These are phyloP conservation scores for Lonicera japonica DNA, from an alignment of 129 eudicot species.

Conservation along the genomic window DNA sequence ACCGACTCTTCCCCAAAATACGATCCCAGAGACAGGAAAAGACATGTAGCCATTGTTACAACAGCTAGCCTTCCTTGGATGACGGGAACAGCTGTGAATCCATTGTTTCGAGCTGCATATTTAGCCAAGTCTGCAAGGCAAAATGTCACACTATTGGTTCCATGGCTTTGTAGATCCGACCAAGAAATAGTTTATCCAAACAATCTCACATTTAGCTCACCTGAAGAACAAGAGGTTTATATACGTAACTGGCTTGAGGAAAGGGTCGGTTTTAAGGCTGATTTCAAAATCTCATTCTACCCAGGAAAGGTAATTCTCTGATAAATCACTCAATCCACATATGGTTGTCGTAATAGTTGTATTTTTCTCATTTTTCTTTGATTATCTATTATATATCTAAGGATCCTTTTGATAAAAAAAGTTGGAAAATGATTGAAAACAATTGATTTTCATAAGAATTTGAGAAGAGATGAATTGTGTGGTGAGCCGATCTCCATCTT, in stretches of 20 bases:
- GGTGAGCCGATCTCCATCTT: too few species aligned
- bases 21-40: slow-evolving; percentile 39
- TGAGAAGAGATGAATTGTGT: too few species aligned
- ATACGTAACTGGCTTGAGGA: slow-evolving; percentile 92
- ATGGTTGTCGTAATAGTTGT: neutral
- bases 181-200: slow-evolving; percentile 95
- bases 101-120: slow-evolving; percentile 94
- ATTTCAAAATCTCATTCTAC: slow-evolving; percentile 89
- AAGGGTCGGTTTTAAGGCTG: slow-evolving; percentile 80
- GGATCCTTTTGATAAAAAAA: too few species aligned
- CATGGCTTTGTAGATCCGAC: slow-evolving; percentile 92
- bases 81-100: slow-evolving; percentile 99
- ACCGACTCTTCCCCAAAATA: slow-evolving; percentile 38
- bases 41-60: slow-evolving; percentile 97
- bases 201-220: slow-evolving; percentile 71
- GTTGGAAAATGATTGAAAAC: too few species aligned
- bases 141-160: slow-evolving; percentile 79
- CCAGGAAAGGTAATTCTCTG: slow-evolving; percentile 80
- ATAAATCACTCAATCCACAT: neutral
- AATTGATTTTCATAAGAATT: too few species aligned
- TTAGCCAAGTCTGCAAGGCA: slow-evolving; percentile 75
- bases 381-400: too few species aligned
- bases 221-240: slow-evolving; percentile 88
- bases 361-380: too few species aligned
- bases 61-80: slow-evolving; percentile 99